Evolutionary conservation across 148 eudicot species (phyloP).

Genomic region (Nyssa sinensis): DNA sequence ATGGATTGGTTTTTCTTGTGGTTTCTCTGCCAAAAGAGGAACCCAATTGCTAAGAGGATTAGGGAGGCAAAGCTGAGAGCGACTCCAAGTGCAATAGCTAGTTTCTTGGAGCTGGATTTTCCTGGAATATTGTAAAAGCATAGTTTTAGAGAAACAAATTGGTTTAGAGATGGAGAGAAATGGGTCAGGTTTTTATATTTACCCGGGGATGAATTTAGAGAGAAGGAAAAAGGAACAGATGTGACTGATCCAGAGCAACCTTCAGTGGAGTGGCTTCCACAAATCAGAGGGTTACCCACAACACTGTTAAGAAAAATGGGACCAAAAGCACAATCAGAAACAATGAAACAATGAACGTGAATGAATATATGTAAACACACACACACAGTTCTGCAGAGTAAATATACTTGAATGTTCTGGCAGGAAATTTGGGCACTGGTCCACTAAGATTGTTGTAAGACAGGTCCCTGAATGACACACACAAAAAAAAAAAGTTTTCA

Average conservation of each 20-base stretch:
- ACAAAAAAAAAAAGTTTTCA: slow-evolving; percentile 16
- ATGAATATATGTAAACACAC: slow-evolving; percentile 21
- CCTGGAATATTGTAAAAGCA: slow-evolving; percentile 38
- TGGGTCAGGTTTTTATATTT: background rate
- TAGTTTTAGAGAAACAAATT: slow-evolving; percentile 1
- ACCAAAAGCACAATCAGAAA: slow-evolving; percentile 14
- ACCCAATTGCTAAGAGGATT: slow-evolving; percentile 39
- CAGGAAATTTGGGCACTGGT: slow-evolving; percentile 80
- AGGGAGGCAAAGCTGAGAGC: slow-evolving; percentile 51
- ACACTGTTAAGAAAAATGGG: slow-evolving; percentile 40
- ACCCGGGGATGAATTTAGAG: slow-evolving; percentile 66
- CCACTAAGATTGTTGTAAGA: slow-evolving; percentile 94
- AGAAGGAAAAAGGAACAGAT: slow-evolving; percentile 59
- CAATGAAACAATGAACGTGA: slow-evolving; percentile 1
- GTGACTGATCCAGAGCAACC: slow-evolving; percentile 65
- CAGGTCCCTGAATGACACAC: slow-evolving; percentile 77
- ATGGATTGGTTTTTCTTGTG: slow-evolving; percentile 38
- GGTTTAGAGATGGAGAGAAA: background rate
- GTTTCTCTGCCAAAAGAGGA: slow-evolving; percentile 51
- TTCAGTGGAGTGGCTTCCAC: slow-evolving; percentile 59
- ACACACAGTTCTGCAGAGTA: slow-evolving; percentile 2
- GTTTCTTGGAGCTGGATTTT: slow-evolving; percentile 52
- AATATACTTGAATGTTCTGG: slow-evolving; percentile 79
- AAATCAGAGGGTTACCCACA: slow-evolving; percentile 72
- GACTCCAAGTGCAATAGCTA: slow-evolving; percentile 81